These are phyloP conservation scores for Lophium mytilinum DNA, from an alignment of 495 filamentous ascomycete species.

Conservation along the genomic window DNA sequence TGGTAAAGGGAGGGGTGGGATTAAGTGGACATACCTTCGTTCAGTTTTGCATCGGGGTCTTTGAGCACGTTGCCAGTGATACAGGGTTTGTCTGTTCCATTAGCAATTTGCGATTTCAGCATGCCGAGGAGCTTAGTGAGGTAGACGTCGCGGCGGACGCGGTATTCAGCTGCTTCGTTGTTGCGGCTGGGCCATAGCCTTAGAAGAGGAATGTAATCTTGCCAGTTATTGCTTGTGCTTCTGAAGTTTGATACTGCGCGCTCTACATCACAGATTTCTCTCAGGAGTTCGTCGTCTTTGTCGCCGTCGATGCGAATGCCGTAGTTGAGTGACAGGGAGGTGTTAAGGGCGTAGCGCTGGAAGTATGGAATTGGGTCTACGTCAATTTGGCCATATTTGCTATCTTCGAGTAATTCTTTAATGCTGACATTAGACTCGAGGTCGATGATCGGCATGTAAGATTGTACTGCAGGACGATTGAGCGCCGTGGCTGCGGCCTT, in stretches of 20 bases:
- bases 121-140: slow-evolving; percentile 49
- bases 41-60: slow-evolving; percentile 43
- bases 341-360: slow-evolving; percentile 59
- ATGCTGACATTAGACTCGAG: slow-evolving; percentile 58
- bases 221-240: slow-evolving; percentile 61
- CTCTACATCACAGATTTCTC: slow-evolving; percentile 56
- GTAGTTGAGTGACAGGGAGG: slow-evolving; percentile 57
- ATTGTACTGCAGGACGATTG: slow-evolving; percentile 57
- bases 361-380: slow-evolving; percentile 57
- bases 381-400: slow-evolving; percentile 44
- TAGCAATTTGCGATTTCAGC: slow-evolving; percentile 50
- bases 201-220: slow-evolving; percentile 59
- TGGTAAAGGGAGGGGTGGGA: not conserved
- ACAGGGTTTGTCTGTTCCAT: slow-evolving; percentile 59
- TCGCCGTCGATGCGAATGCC: slow-evolving; percentile 54
- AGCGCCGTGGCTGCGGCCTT: slow-evolving; percentile 65
- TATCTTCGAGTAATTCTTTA: slow-evolving; percentile 53
- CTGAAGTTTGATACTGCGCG: slow-evolving; percentile 56
- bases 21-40: slow-evolving; percentile 36
- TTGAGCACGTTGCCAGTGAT: slow-evolving; percentile 62
- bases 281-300: slow-evolving; percentile 47
- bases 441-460: slow-evolving; percentile 65
- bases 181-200: slow-evolving; percentile 48
- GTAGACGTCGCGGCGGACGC: slow-evolving; percentile 50
- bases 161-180: slow-evolving; percentile 44